Conservation (phyloP, 345 rosid genomes). For the Melaleuca quinquenervia region DNA sequence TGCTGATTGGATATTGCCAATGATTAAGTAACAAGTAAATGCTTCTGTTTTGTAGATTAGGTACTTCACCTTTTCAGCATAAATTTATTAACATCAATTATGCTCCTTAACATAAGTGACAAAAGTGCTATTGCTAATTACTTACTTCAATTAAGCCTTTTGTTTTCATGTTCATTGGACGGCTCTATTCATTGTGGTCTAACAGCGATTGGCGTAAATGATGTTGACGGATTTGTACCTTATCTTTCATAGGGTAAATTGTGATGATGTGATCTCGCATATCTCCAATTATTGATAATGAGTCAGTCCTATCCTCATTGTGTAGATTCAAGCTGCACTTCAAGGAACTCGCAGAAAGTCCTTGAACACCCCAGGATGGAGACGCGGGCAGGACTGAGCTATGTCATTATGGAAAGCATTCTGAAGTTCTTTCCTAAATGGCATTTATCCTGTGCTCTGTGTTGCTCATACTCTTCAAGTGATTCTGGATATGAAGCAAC, state of each 20-base stretch:
- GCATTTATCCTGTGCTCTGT: too few relatives aligned
- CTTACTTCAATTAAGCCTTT: not conserved
- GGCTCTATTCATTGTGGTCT: not conserved
- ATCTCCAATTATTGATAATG: not conserved
- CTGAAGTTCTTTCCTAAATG: too few relatives aligned
- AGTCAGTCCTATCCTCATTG: not conserved
- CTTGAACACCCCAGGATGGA: not conserved
- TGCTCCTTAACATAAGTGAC: not conserved
- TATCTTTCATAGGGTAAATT: not conserved
- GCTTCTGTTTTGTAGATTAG: rapidly evolving
- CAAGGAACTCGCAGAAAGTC: not conserved
- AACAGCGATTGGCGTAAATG: not conserved
- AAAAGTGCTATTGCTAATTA: not conserved
- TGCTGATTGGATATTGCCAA: not conserved
- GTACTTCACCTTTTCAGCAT: not conserved
- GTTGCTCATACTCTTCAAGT: too few relatives aligned
- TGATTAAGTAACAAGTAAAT: too few relatives aligned
- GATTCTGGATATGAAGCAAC: too few relatives aligned
- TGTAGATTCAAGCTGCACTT: not conserved
- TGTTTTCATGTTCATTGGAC: not conserved
- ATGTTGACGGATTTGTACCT: not conserved
- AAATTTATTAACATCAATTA: not conserved
- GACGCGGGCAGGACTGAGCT: not conserved
- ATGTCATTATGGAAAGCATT: not conserved
- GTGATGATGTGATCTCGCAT: not conserved